These are phyloP conservation scores for Lunularia cruciata DNA, from an alignment of 225 moss, liverwort and hornwort species.

Conservation along the genomic window DNA sequence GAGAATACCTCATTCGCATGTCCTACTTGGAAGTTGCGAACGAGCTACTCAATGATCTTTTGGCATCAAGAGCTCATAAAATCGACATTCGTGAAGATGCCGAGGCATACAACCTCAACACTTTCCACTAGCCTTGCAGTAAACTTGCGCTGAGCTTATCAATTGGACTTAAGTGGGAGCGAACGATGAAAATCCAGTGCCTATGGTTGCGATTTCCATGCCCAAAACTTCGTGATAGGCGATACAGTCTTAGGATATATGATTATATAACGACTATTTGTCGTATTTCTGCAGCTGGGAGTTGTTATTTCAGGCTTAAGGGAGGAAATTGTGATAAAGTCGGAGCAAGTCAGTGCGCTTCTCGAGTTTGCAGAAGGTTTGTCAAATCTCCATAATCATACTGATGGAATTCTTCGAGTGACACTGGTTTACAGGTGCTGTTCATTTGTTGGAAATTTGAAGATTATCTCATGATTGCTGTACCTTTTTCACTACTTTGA, in stretches of 20 bases:
- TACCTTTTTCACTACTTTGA: not conserved
- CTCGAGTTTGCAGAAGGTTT: constrained; percentile 45
- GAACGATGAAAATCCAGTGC: no score
- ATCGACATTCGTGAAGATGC: constrained; percentile 36
- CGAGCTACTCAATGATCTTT: constrained; percentile 33
- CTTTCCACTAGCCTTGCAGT: not conserved
- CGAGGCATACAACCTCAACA: constrained; percentile 23
- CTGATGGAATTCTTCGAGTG: no score
- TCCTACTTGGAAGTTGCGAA: constrained; percentile 39
- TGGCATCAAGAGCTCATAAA: constrained; percentile 29
- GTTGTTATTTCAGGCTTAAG: constrained; percentile 27
- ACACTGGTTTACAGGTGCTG: not conserved
- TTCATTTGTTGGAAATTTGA: not conserved
- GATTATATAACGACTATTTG: no score
- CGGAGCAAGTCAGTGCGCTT: constrained; percentile 38
- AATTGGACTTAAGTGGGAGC: no score
- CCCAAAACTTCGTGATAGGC: no score
- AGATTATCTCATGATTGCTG: not conserved
- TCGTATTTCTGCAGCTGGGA: constrained; percentile 22
- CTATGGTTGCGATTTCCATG: no score
- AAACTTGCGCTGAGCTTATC: no score
- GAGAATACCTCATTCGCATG: constrained; percentile 37
- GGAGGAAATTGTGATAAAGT: constrained; percentile 35
- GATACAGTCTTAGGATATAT: no score
- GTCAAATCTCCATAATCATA: not conserved